Base-by-base conservation (phyloP, 805 yeast species). In the Zygoascus ofunaensis region DNA sequence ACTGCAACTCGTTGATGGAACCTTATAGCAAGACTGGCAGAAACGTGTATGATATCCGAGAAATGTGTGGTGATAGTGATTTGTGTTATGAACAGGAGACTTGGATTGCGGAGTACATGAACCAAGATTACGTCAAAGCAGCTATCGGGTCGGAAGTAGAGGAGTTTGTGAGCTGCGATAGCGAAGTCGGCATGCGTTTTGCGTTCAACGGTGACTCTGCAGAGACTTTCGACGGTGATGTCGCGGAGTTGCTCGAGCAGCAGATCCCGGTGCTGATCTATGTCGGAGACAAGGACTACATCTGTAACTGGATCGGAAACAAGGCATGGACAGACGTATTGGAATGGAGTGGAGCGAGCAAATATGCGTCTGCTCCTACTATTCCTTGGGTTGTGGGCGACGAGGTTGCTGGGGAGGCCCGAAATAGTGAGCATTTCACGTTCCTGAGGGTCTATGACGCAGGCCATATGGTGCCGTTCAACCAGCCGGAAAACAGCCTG, bases 401-500 rank as follows among this genome's bases (percentile, higher is more conserved):
- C 38, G 60, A 66, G 41, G 60, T 62, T 42, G 83, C 80, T n/a
- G 87, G 87, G 53, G 76, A 76, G 52, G 80, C 75, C 49, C 80
- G 80, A 62, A 77, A 76, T 53, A 46, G 45, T 58, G 79, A 76
- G 37, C 55, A 77, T 44, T 81, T 87, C 60, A 82, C 95, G 1
- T 87, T 82, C 65, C 71, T 87, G 59, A 76, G 94, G 62, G 72
- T 87, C 39, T 85, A 67, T 55, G 87, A 80, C 55, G 95, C 92
- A 39, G 95, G 95, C 32, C 96, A 87, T 65, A 87, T 87, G 95
- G 95, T 86, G 54, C 95, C 95, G 20, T 80, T 69, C 30, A 46
- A 87, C 64, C 89, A 82, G 66, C 94, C 95, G 18, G 77, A 73
- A 55, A 71, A 73, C 59, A 68, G 94, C 2, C 69, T 82, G 50